Evolutionary conservation across 2,329 filamentous ascomycete genomes (phyloP).

Genomic region (Rasamsonia emersonii): DNA sequence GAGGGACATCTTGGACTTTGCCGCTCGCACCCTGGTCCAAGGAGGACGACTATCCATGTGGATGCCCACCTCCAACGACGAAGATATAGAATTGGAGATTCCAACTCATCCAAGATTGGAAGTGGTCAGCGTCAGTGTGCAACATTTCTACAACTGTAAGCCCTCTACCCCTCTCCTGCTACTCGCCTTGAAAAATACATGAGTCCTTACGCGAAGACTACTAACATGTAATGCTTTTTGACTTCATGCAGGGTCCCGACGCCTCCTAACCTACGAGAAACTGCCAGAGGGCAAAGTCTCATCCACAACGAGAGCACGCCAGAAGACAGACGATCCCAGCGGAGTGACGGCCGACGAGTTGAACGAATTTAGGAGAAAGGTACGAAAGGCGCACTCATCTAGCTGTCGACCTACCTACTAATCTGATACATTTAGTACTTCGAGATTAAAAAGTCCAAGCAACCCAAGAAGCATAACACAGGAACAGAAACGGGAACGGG

Average conservation of each 20-base stretch:
- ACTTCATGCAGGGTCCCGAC: slow-evolving; percentile 64
- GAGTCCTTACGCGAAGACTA: too few relatives aligned
- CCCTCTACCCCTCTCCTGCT: too few relatives aligned
- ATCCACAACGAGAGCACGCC: slow-evolving; percentile 24
- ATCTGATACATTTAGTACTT: not conserved
- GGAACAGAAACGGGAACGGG: too few relatives aligned
- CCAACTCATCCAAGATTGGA: slow-evolving; percentile 69
- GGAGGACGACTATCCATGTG: slow-evolving; percentile 80
- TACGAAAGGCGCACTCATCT: too few relatives aligned
- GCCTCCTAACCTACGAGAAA: slow-evolving; percentile 77
- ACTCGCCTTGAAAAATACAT: too few relatives aligned
- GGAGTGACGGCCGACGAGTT: slow-evolving; percentile 55
- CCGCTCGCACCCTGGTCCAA: slow-evolving; percentile 65
- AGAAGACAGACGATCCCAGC: slow-evolving; percentile 17
- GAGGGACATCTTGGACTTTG: slow-evolving; percentile 79
- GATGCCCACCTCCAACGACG: slow-evolving; percentile 87
- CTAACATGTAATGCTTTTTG: too few relatives aligned
- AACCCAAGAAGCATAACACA: not conserved
- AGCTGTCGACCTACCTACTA: not conserved
- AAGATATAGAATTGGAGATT: slow-evolving; percentile 65
- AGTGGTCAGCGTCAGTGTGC: slow-evolving; percentile 67
- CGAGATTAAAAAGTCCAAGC: not conserved
- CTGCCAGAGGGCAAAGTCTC: slow-evolving; percentile 48
- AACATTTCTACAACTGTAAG: slow-evolving; percentile 80
- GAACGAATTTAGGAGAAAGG: slow-evolving; percentile 56